phyloP scores from a whole-genome alignment of 2,329 filamentous ascomycete genomes.

The Stemphylium lycopersici region DNA sequence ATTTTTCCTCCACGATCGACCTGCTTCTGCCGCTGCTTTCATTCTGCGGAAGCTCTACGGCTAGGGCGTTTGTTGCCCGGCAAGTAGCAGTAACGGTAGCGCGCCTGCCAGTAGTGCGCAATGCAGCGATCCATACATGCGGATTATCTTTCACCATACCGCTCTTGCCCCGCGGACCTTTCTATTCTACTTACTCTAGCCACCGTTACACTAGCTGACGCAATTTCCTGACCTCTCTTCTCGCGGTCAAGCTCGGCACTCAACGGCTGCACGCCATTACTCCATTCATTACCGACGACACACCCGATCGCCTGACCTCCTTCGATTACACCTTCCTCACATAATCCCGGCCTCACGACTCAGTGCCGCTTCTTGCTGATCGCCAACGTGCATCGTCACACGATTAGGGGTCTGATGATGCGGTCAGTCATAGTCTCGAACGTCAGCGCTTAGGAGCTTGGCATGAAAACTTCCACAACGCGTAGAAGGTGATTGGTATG shows the following conservation, averaged over 20 bases:
- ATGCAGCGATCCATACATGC: not conserved
- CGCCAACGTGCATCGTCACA: not conserved
- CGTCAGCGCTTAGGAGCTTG: not conserved
- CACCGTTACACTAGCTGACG: slow-evolving; percentile 2
- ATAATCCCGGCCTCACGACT: not conserved
- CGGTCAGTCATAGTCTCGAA: not conserved
- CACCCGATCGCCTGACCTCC: slow-evolving; percentile 4
- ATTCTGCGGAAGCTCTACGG: not conserved
- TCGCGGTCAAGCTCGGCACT: slow-evolving; percentile 6
- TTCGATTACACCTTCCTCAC: not conserved
- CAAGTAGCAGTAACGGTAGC: too few species aligned
- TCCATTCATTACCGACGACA: not conserved
- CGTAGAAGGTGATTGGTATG: not conserved
- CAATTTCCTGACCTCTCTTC: not conserved
- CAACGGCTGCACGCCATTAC: not conserved
- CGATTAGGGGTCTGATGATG: slow-evolving; percentile 1
- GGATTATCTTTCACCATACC: not conserved
- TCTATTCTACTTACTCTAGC: not conserved
- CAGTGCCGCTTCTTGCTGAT: not conserved
- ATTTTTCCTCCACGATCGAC: too few species aligned
- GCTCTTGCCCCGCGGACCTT: not conserved
- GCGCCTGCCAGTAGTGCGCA: not conserved
- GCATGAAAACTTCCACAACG: not conserved
- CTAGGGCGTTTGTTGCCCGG: not conserved
- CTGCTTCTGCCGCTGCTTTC: too few species aligned